Evolutionary conservation across 139 green algal species (phyloP).

Genomic region (Picochlorum costavermella): DNA sequence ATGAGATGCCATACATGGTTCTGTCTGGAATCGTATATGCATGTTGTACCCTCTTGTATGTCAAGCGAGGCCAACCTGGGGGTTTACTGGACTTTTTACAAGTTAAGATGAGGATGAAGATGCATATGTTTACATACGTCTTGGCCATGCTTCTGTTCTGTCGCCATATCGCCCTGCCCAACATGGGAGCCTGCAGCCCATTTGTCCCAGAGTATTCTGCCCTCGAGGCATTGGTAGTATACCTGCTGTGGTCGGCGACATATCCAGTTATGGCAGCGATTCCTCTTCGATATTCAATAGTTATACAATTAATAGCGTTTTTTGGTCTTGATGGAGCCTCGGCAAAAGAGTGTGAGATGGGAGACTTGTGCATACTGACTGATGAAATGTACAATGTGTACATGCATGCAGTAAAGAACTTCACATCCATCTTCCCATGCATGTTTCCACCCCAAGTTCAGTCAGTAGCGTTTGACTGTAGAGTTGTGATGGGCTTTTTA

Average conservation of each 20-base stretch:
- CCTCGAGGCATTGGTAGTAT: not conserved
- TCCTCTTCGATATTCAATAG: not conserved
- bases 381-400: not conserved
- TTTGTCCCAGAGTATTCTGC: not conserved
- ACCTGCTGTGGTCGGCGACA: not conserved
- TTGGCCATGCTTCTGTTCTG: not conserved
- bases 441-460: not conserved
- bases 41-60: not conserved
- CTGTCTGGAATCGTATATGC: not conserved
- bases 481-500: not conserved
- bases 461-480: not conserved
- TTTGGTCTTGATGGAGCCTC: not conserved
- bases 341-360: not conserved
- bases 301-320: not conserved
- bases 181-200: constrained; percentile 1
- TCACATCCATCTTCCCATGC: not conserved
- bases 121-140: not conserved
- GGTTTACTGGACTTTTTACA: not conserved
- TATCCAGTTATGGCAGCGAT: constrained; percentile 1
- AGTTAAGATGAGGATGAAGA: not conserved
- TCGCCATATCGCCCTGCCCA: not conserved
- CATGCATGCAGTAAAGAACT: not conserved
- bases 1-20: not conserved
- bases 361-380: not conserved
- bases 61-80: not conserved